Percentiles rank a stretch among this genome's conserved stretches.
These are phyloP conservation scores for Biscogniauxia sp. DNA, from an alignment of 2,329 filamentous ascomycete genomes.

Conservation along the genomic window DNA sequence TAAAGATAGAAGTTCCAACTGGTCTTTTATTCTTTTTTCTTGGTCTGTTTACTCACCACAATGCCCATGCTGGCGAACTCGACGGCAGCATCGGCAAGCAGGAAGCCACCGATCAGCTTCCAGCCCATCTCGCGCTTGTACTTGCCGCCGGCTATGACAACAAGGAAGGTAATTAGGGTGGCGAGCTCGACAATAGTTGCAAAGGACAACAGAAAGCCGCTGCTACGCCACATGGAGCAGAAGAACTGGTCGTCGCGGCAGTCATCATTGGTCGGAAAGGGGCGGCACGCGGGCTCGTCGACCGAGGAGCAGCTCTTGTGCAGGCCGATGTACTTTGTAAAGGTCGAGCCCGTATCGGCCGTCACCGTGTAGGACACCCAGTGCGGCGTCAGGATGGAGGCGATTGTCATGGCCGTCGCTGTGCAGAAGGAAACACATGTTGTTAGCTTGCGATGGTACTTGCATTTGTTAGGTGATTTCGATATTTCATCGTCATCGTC, in stretches of 20 bases:
- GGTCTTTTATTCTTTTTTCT: too few relatives aligned
- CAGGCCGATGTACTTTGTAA: conserved; percentile 68
- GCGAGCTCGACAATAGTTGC: conserved; percentile 79
- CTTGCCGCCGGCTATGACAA: conserved; percentile 76
- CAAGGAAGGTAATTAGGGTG: conserved; percentile 73
- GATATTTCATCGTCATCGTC: neutral
- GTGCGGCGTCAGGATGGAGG: conserved; percentile 65
- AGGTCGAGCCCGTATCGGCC: conserved; percentile 44
- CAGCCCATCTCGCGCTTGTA: conserved; percentile 79
- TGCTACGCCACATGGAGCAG: conserved; percentile 87
- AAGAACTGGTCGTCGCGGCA: conserved; percentile 72
- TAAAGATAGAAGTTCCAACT: too few relatives aligned
- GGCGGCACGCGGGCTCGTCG: conserved; percentile 57
- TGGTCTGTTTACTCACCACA: conserved; percentile 60
- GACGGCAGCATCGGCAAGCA: conserved; percentile 63
- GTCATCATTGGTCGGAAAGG: conserved; percentile 66
- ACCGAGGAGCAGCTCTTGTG: conserved; percentile 76
- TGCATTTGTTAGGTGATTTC: neutral
- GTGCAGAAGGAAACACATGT: conserved; percentile 11
- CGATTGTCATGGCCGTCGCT: conserved; percentile 71
- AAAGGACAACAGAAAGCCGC: conserved; percentile 85
- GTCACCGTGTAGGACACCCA: conserved; percentile 67
- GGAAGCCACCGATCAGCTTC: conserved; percentile 67
- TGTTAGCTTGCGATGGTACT: conserved; percentile 30
- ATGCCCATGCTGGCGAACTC: conserved; percentile 77